Percentiles rank a stretch among this genome's conserved stretches.
Evolutionary conservation across 2,329 filamentous ascomycete species (phyloP).

Genomic region (Aschersonia sp.): DNA sequence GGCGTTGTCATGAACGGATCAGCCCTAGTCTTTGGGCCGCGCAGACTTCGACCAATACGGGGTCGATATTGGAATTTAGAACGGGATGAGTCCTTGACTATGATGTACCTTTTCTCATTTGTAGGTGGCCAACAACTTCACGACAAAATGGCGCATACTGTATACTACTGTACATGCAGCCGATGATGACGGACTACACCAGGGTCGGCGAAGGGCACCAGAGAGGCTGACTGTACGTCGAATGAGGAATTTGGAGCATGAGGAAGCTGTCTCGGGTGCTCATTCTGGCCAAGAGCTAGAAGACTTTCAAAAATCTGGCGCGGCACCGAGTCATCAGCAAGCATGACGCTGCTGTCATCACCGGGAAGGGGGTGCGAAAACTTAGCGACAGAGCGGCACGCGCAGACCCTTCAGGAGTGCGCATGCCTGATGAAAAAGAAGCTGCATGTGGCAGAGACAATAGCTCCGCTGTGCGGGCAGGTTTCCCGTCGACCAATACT

Average conservation of each 20-base stretch:
- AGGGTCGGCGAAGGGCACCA: not conserved
- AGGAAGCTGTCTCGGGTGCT: not conserved
- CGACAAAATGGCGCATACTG: not conserved
- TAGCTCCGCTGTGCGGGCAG: slow-evolving; percentile 21
- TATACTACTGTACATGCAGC: too few relatives aligned
- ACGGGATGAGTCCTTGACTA: too few relatives aligned
- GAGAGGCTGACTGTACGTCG: not conserved
- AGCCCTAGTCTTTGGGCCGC: not conserved
- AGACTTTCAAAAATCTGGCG: too few relatives aligned
- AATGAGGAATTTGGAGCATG: not conserved
- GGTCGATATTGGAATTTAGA: too few relatives aligned
- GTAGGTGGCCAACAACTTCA: not conserved
- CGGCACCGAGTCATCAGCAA: too few relatives aligned
- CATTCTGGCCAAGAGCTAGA: slow-evolving; percentile 5
- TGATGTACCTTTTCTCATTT: not conserved
- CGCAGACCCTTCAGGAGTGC: too few relatives aligned
- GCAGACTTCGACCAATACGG: too few relatives aligned
- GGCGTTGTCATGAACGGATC: not conserved
- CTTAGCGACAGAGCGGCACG: too few relatives aligned
- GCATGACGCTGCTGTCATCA: too few relatives aligned
- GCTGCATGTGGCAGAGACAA: slow-evolving; percentile 1
- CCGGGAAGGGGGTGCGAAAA: too few relatives aligned
- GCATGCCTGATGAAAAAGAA: slow-evolving; percentile 2
- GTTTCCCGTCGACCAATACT: slow-evolving; percentile 29
- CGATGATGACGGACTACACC: too few relatives aligned